Evolutionary conservation across 2,329 filamentous ascomycete genomes (phyloP).

Genomic region (Cryphonectria nitschkei): DNA sequence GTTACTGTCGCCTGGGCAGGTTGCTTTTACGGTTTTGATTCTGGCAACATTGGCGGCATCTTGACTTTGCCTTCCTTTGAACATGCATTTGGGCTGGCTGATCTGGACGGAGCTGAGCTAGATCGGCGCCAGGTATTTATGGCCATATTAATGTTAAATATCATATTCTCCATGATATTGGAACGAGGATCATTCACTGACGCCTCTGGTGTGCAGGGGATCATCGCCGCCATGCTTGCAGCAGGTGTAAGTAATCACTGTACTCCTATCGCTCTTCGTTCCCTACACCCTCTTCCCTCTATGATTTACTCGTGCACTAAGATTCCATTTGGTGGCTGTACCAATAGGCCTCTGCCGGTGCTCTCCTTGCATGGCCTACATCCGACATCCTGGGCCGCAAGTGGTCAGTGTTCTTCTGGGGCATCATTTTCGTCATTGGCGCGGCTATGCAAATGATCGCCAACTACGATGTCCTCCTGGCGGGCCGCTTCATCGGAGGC

Average conservation of each 20-base stretch:
- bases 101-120: conserved; percentile 36
- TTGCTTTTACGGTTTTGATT: conserved; percentile 45
- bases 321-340: neutral
- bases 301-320: conserved; percentile 12
- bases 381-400: conserved; percentile 22
- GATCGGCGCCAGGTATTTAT: neutral
- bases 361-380: conserved; percentile 41
- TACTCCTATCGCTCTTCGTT: too few relatives aligned
- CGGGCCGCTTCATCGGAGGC: conserved; percentile 42
- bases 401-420: conserved; percentile 36
- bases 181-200: neutral
- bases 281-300: too few relatives aligned
- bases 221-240: neutral
- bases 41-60: conserved; percentile 45
- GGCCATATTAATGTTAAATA: too few relatives aligned
- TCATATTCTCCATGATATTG: too few relatives aligned
- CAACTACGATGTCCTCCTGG: conserved; percentile 41
- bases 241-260: neutral
- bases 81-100: conserved; percentile 41
- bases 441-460: conserved; percentile 42
- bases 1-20: conserved; percentile 42
- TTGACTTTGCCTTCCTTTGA: conserved; percentile 42
- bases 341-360: conserved; percentile 40
- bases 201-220: neutral
- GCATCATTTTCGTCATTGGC: conserved; percentile 39